Base-by-base conservation (phyloP, 2,329 filamentous ascomycete genomes). In the Calonectria pseudoreteaudii region DNA sequence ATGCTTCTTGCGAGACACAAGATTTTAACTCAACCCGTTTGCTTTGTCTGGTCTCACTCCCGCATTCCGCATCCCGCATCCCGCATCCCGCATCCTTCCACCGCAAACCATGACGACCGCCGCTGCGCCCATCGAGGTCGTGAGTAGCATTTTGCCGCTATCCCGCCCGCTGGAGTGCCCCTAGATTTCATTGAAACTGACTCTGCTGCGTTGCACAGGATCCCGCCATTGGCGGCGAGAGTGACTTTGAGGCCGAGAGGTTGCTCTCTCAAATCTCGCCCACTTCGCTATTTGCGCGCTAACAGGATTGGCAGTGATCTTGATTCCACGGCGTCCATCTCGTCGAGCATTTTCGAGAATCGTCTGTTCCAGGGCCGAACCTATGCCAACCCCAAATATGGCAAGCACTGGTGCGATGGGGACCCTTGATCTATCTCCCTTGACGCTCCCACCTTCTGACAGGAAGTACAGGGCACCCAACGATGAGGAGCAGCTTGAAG, bases 311-410 rank as follows among this genome's bases (percentile, higher is more conserved):
- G 3, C 5, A 79, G 78, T 2, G 75, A 76, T 16, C 41, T 28
- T 2, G 76, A 77, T 7, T 75, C 72, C 0, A 80, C 78, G 1
- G 70, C 78, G 0, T 80, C 78, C 10, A 79, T 80, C 3, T 75
- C 78, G 0, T 80, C 78, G 0, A 80, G 78, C 16, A 78, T 80
- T 6, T 80, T 80, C 11, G 78, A 80, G 44, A 56, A 67, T n/a
- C 68, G 60, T 1, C 76, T 79, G 31, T 80, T 80, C 0, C 74
- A 80, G 10, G 77, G 78, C 1, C 62, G 78, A 36, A 23, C 70
- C 4, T 80, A 80, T 31, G 78, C 78, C 0, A 80, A 80, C 16
- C 78, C 78, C 0, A 80, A 80, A 52, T 80, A 80, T 72, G 78
- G 78, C n/a, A 74, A 52, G n/a, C 76, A 78, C 52, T 80, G 78